Evolutionary conservation across 768 basidiomycete species (phyloP), one percentile per base, ranked within the genome.

Genomic region (Suillus americanus): DNA sequence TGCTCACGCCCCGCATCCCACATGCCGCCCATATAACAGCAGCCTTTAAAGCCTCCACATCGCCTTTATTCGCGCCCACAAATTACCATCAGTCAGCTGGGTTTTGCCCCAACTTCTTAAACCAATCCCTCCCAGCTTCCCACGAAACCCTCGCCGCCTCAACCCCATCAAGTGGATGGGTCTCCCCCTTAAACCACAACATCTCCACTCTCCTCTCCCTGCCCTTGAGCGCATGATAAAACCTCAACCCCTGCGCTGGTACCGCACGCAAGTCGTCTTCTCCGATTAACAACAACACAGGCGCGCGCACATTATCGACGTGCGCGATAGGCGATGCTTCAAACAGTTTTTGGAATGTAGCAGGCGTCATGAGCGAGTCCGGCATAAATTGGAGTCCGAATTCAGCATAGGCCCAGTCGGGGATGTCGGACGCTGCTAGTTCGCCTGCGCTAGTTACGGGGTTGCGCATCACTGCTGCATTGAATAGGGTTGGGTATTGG

Each of bases 371-470:
- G 37, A 82, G 69, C 7, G 75, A 61, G 43, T 72, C 40, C 20
- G 78, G 65, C 74, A 16, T 72, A 72, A 48, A 88, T 51, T 33
- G 75, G 1, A 77, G 51, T 2, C 72, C 78, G 37, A 75, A 85
- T 66, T 71, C 85, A 75, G 65, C 79, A 81, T 71, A 79, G 2
- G 73, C 69, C 90, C 90, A 92, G 69, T 91, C 90, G 9, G 87
- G 83, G 48, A 92, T 91, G 65, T 92, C 90, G 1, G 83, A 84
- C 0, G 77, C 77, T 1, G 83, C 74, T 35, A 87, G 74, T 54
- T 87, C 85, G 13, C 86, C 87, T 0, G 78, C 79, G 4, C 86
- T 86, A 46, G 86, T 87, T 62, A 91, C 91, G 0, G 90, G 89
- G 69, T 92, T 92, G 48, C 87, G 83, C 55, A 90, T 70, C 30